These are phyloP conservation scores for Liquidambar formosana DNA, from an alignment of 164 flowering plant genomes.

Conservation along the genomic window DNA sequence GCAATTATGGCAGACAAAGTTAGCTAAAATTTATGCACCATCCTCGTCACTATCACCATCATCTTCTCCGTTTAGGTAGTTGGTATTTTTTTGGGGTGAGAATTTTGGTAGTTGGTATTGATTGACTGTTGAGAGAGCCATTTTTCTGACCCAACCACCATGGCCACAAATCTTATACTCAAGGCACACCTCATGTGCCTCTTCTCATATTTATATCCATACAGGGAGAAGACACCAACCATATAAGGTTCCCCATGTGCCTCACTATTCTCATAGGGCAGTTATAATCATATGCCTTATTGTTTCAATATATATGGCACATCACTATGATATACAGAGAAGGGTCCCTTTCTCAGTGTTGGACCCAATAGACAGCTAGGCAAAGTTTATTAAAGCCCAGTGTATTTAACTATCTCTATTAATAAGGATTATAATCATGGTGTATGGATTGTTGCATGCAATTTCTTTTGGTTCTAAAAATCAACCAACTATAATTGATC, in stretches of 20 bases:
- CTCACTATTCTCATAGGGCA: background rate
- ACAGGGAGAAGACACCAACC: background rate
- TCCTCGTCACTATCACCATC: conserved; percentile 12
- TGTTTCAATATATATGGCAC: background rate
- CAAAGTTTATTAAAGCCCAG: conserved; percentile 5
- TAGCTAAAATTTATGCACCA: background rate
- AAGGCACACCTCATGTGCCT: too few relatives aligned
- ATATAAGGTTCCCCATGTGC: background rate
- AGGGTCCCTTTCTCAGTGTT: background rate
- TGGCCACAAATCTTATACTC: background rate
- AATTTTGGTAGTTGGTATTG: too few relatives aligned
- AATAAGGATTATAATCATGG: background rate
- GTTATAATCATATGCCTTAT: background rate
- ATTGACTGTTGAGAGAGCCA: too few relatives aligned
- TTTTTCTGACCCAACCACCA: conserved; percentile 6
- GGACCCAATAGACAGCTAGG: conserved; percentile 13
- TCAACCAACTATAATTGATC: conserved; percentile 10
- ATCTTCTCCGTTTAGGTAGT: conserved; percentile 8
- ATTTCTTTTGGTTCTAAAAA: background rate
- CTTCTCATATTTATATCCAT: background rate
- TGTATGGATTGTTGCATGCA: too few relatives aligned
- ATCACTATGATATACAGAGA: background rate
- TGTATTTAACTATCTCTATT: background rate
- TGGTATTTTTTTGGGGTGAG: conserved; percentile 4
- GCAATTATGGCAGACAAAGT: background rate